Conservation (phyloP, 2,329 filamentous ascomycete genomes). For the Calonectria ilicicola region DNA sequence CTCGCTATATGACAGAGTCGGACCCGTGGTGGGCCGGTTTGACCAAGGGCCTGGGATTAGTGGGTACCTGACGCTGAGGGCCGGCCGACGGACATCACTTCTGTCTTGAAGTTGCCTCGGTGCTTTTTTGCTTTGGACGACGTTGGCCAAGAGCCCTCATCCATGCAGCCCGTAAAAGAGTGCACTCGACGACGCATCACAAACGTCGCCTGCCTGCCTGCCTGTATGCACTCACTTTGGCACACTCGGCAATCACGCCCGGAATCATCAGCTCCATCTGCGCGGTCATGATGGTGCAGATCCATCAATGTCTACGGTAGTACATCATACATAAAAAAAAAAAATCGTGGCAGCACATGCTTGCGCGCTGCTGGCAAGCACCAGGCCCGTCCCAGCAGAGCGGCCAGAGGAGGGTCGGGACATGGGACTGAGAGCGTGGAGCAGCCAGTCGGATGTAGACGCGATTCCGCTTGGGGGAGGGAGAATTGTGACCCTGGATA, state of each 20-base stretch:
- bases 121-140: neutral
- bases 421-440: constrained; percentile 14
- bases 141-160: neutral
- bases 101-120: neutral
- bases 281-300: too few relatives aligned
- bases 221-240: neutral
- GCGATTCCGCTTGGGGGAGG: constrained; percentile 17
- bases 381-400: constrained; percentile 32
- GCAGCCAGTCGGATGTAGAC: constrained; percentile 30
- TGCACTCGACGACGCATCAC: neutral
- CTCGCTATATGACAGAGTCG: neutral
- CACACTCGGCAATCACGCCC: neutral
- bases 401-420: constrained; percentile 29
- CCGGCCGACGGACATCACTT: neutral
- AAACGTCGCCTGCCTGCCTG: neutral
- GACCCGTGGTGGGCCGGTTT: constrained; percentile 14
- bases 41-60: constrained; percentile 20
- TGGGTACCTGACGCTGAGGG: neutral
- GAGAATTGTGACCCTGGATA: constrained; percentile 9
- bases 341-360: constrained; percentile 13
- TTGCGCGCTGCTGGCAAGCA: constrained; percentile 12
- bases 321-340: too few relatives aligned
- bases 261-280: neutral
- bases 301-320: too few relatives aligned
- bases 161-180: neutral